These are phyloP conservation scores for Erigeron philadelphicus DNA, from an alignment of 140 eudicot species.

Conservation along the genomic window DNA sequence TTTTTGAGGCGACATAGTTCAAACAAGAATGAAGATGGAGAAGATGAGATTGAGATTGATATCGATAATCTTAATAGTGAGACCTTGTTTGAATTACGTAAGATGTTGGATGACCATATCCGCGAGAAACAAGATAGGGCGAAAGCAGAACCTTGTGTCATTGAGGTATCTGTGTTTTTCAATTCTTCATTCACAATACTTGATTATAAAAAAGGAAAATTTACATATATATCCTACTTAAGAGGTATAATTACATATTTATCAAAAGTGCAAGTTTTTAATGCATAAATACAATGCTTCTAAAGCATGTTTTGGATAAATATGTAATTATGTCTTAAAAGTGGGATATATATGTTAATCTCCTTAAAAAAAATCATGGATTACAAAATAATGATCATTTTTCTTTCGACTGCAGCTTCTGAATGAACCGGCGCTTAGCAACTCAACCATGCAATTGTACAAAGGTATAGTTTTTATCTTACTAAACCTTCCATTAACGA, in stretches of 20 bases:
- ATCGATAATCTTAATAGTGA: conserved; percentile 54
- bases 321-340: no score
- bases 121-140: conserved; percentile 39
- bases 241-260: no score
- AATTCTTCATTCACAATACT: conserved; percentile 1
- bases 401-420: conserved; percentile 46
- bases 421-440: conserved; percentile 72
- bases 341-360: no score
- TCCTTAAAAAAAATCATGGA: no score
- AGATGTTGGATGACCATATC: conserved; percentile 56
- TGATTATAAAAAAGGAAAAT: neutral
- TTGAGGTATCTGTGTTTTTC: conserved; percentile 48
- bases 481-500: neutral
- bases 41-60: conserved; percentile 85
- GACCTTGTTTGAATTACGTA: conserved; percentile 50
- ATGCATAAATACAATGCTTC: no score
- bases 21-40: conserved; percentile 46
- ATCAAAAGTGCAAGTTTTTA: no score
- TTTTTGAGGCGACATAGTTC: conserved; percentile 56
- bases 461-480: conserved; percentile 39
- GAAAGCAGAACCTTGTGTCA: conserved; percentile 69
- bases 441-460: conserved; percentile 68
- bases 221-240: no score
- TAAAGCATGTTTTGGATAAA: no score
- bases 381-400: conserved; percentile 16